Base-by-base conservation (phyloP, 352 stramenopile genomes). In the Globisporangium megalacanthum region DNA sequence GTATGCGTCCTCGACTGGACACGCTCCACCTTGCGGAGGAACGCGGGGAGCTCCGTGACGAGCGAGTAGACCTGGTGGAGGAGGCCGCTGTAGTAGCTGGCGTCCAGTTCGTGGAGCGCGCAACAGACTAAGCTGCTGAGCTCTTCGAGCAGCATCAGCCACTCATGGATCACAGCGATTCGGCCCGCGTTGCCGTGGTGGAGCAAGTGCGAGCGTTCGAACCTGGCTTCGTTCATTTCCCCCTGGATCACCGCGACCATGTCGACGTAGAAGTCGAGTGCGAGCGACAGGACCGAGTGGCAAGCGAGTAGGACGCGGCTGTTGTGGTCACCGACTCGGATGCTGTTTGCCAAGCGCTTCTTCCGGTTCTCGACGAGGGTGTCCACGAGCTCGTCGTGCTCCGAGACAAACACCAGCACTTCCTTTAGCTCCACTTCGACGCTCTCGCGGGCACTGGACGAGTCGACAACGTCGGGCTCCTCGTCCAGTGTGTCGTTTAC, bases 1-100 rank as follows among this genome's bases (percentile, higher is more conserved):
- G 67, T 62, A 35, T 79, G 58, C 14, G 63, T 39, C 41, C 67
- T 59, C 5, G 69, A 71, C 33, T 77, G 61, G 0, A 68, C 22
- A 5, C 60, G 57, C 60, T 83, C 66, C 58, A 70, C 75, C 44
- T 81, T 81, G 15, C 65, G 62, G 22, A 81, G 49, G 54, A 81
- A 77, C 8, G 52, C 3, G 0, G 72, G 74, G 1, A 81, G 42
- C 29, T 84, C 72, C 3, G 52, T 56, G 35, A 69, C 58, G 8
- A 74, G 65, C 6, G 52, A 51, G 19, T 68, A 57, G 19, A 81
- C 56, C 13, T 84, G 66, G 1, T 56, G 54, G 0, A 66, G 54
- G 13, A 76, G 52, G 4, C 66, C 61, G 14, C 39, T 33, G 22
- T 84, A 84, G 55, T 79, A 79, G 3, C 14, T 49, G 0, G 60